These are phyloP conservation scores for Penicillium pancosmium DNA, from an alignment of 495 filamentous ascomycete genomes.

Conservation along the genomic window DNA sequence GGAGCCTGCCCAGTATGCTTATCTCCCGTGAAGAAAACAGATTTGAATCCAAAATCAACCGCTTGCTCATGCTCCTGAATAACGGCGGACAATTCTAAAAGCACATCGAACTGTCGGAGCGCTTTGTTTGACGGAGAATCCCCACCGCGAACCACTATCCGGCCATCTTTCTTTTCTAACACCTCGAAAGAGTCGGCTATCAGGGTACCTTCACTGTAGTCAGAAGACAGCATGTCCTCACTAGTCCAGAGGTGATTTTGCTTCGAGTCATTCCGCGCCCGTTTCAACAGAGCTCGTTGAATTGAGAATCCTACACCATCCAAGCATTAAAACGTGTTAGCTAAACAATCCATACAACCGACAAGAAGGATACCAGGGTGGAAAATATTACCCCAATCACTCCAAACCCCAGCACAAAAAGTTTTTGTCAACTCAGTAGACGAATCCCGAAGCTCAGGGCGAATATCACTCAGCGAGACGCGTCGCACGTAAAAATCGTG, in stretches of 20 bases:
- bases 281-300: constrained; percentile 18
- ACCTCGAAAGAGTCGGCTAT: constrained; percentile 69
- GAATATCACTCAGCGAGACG: constrained; percentile 57
- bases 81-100: constrained; percentile 59
- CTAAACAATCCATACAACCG: too few species aligned
- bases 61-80: constrained; percentile 51
- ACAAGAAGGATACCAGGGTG: not conserved
- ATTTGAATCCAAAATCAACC: constrained; percentile 62
- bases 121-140: constrained; percentile 54
- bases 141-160: constrained; percentile 60
- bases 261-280: constrained; percentile 43
- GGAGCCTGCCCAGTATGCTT: constrained; percentile 34
- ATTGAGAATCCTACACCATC: constrained; percentile 7
- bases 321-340: too few species aligned
- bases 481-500: constrained; percentile 57
- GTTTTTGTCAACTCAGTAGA: constrained; percentile 49
- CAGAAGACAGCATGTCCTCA: constrained; percentile 47
- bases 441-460: constrained; percentile 54
- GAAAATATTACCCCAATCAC: not conserved
- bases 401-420: constrained; percentile 60
- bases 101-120: constrained; percentile 56
- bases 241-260: constrained; percentile 55
- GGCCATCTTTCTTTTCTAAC: constrained; percentile 51
- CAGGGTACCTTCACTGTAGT: constrained; percentile 55
- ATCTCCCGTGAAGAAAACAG: constrained; percentile 53